Percentiles rank a stretch among this genome's conserved stretches.
Conservation (phyloP, 75 land plant species). For the Pinus albicaulis region DNA sequence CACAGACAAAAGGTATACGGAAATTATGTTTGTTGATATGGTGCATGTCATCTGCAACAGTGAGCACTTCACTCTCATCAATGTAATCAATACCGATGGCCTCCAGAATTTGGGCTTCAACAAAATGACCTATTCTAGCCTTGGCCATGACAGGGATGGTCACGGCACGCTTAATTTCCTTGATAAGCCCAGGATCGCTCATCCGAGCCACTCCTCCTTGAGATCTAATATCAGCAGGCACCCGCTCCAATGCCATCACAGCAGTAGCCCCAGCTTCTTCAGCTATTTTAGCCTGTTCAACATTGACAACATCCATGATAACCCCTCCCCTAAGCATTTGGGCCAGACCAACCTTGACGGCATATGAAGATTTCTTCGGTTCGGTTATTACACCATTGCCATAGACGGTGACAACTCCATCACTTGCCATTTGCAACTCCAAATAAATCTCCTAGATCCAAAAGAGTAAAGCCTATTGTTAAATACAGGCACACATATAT, state of each 20-base stretch:
- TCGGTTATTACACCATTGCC: constrained; percentile 53
- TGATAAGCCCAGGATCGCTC: constrained; percentile 74
- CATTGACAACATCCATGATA: constrained; percentile 81
- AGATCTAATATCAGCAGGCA: constrained; percentile 74
- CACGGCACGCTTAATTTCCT: constrained; percentile 78
- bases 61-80: constrained; percentile 92
- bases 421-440: constrained; percentile 38
- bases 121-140: constrained; percentile 85
- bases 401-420: constrained; percentile 72
- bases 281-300: constrained; percentile 74
- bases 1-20: constrained; percentile 78
- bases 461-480: background rate
- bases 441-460: background rate
- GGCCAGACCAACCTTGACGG: constrained; percentile 76
- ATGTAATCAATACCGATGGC: constrained; percentile 80
- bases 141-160: constrained; percentile 91
- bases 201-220: constrained; percentile 87
- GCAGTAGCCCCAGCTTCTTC: constrained; percentile 85
- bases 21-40: constrained; percentile 98
- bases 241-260: constrained; percentile 81
- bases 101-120: constrained; percentile 83
- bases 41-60: constrained; percentile 73
- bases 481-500: too few species aligned
- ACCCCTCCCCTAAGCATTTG: constrained; percentile 85
- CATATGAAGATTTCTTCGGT: constrained; percentile 54